Evolutionary conservation across 257 asterid species (phyloP), one percentile per base, ranked within the genome.

Genomic region (Apocynum venetum): DNA sequence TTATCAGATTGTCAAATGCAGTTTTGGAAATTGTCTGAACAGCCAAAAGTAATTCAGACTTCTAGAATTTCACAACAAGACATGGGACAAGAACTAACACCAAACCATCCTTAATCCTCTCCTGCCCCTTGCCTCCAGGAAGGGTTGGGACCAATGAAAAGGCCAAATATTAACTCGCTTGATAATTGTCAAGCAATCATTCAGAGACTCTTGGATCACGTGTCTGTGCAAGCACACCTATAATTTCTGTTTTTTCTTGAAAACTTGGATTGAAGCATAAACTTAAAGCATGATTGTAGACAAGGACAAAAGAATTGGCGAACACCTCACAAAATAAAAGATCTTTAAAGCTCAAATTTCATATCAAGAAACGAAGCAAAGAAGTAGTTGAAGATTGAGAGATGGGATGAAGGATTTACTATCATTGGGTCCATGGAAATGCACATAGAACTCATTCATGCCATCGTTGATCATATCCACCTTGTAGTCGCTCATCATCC

Each of bases 401-500:
- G 53, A 61, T 6, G 78, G 82, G 81, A 73, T 64, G 76, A 60
- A 69, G 65, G 80, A 80, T 77, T 86, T 93, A 95, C 98, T 95
- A 74, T 91, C 97, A 71, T 31, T 86, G 40, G 99, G 99, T 80
- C 99, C 99, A 85, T 87, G 86, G 82, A 95, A 93, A 73, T 89
- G 96, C 81, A 95, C 99, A 89, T 84, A 91, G 83, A 95, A 95
- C 83, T 88, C 91, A 71, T 91, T 96, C 89, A 93, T 90, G 75
- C 91, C 97, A 85, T 95, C 99, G 73, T 93, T 91, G 76, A 93
- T 87, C 94, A 89, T 88, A 89, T 95, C 99, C 82, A 95, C 99
- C 89, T 91, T 89, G 90, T 90, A 95, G 84, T 95, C 99, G 80
- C 97, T 90, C 98, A 93, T 93, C 99, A 95, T 91, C 96, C 99